Base-by-base conservation (phyloP, 352 stramenopile species). In the Phytopythium boreale region DNA sequence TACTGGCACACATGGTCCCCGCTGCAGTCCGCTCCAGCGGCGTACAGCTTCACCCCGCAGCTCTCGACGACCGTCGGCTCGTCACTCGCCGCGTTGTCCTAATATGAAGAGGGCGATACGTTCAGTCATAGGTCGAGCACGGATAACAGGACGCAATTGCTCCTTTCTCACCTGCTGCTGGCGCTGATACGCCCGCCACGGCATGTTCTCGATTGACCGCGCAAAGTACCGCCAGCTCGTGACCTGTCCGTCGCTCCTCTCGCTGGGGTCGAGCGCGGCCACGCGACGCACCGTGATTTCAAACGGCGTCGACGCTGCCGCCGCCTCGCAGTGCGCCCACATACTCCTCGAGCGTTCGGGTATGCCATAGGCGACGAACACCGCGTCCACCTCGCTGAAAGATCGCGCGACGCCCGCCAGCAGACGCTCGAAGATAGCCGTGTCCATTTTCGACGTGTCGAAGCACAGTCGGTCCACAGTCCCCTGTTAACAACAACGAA, bases 21-120 rank as follows among this genome's bases (percentile, higher is more conserved):
- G 22, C 6, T 34, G 29, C 29, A 59, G 31, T 72, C 46, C n/a
- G 68, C 61, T 9, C 41, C 62, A 19, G 61, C 77, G 7, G 64
- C 67, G 29, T 69, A 44, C 31, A 80, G 50, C 61, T 71, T 61
- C 19, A 83, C 34, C 41, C 66, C 67, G 65, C 76, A 73, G 66
- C 71, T 76, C 39, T 83, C 75, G 37, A 70, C 46, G 39, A 83
- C 72, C 20, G 65, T 80, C 50, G 50, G 50, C 53, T 83, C 72
- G 56, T 76, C 67, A 0, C 61, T 66, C 9, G 51, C 36, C 14
- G 58, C 49, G 20, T 19, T 7, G 26, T 36, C 27, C n/a, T 26
- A 19, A 14, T 29, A 20, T n/a, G n/a, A n/a, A n/a, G 9, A 46
- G 17, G 15, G 37, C 37, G 11, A 17, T 8, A 43, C 37, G 37